Evolutionary conservation across 192 early-diverging fungal genomes (phyloP), one percentile per base, ranked within the genome.

Genomic region (Funneliformis mosseae): DNA sequence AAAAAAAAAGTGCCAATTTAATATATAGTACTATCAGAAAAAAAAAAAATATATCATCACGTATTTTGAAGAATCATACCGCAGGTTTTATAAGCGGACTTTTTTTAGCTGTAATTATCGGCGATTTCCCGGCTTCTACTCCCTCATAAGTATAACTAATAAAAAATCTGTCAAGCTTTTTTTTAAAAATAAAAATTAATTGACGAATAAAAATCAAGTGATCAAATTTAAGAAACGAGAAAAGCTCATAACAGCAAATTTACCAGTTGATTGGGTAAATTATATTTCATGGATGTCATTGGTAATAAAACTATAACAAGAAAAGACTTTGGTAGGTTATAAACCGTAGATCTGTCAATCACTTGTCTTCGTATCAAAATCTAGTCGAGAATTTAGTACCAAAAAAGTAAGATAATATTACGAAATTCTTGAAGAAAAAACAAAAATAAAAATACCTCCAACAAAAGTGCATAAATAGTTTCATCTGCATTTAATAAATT

Each of bases 241-340:
- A 38, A 12, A 33, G 25, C 0, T 66, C 25, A 4, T 33, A 28
- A 67, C 6, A 38, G 14, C 4, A 67, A 67, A 67, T 12, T 3
- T 84, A 86, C 85, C 80, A 86, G 61, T 60, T 84, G 83, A 78
- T 80, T 86, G 55, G 85, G 85, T 68, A 86, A 75, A 74, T 81
- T 84, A 39, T 83, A 74, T 5, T 82, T 81, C 8, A 79, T 73
- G 50, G 33, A 77, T 0, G 79, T 64, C 14, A 78, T 80, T 43
- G 42, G 82, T 38, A 86, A 84, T 60, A 86, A 69, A 16, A 82
- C 85, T 41, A 84, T 80, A 16, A 86, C 67, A 46, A 86, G 80
- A 42, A 78, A 78, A 33, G 83, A 69, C 41, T 83, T 81, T 9
- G 85, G 83, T 50, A 86, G 55, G 12, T 83, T 67, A 66, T 83